phyloP scores from a whole-genome alignment of 441 rosid species.

The Pelargonium fulgidum region DNA sequence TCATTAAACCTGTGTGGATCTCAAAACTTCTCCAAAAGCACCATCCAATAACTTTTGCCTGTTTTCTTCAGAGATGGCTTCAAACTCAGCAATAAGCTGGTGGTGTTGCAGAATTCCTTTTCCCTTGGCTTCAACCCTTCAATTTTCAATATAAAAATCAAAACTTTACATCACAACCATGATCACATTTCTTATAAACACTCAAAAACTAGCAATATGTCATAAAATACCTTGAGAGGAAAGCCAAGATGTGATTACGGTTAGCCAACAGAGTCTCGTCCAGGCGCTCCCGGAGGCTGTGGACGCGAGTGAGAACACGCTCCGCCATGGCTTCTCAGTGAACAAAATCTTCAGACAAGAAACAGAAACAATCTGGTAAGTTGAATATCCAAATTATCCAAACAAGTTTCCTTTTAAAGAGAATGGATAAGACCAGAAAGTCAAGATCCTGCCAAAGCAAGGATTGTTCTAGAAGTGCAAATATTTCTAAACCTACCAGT shows the following conservation, averaged over 20 bases:
- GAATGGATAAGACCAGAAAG: conserved; percentile 2
- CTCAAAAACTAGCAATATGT: neutral
- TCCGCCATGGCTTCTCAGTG: conserved; percentile 41
- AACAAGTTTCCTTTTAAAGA: neutral
- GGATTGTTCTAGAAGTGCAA: neutral
- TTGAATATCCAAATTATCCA: neutral
- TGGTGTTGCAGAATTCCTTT: conserved; percentile 80
- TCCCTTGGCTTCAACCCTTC: conserved; percentile 71
- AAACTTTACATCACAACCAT: neutral
- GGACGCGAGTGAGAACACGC: conserved; percentile 63
- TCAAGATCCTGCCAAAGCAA: neutral
- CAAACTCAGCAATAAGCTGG: conserved; percentile 73
- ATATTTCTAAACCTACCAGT: neutral
- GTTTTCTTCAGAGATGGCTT: conserved; percentile 55
- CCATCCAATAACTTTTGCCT: conserved; percentile 56
- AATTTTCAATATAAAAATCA: neutral
- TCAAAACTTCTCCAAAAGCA: conserved; percentile 61
- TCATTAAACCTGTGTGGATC: conserved; percentile 55
- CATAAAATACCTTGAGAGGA: conserved; percentile 62
- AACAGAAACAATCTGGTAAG: conserved; percentile 2
- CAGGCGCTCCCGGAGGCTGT: conserved; percentile 90
- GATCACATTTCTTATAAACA: neutral
- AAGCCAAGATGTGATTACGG: conserved; percentile 79
- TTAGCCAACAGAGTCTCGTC: conserved; percentile 64
- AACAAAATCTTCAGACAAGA: neutral